These are phyloP conservation scores for Agroathelia rolfsii DNA, from an alignment of 1,284 basidiomycete species.

Conservation along the genomic window DNA sequence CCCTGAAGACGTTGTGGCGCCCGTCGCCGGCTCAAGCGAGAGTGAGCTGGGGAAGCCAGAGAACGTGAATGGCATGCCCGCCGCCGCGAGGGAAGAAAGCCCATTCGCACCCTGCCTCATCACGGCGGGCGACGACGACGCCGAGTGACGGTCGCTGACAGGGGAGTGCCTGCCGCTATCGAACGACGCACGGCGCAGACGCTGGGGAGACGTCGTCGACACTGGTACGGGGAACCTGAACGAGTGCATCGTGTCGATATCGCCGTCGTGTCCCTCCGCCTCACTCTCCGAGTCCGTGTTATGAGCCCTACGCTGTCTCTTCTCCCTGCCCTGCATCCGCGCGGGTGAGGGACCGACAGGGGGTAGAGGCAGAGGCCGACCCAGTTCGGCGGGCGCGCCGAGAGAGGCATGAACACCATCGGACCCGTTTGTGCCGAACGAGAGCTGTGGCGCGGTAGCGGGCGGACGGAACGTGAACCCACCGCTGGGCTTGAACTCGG, in stretches of 20 bases:
- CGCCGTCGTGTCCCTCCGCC: conserved; percentile 35
- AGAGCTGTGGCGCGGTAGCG: conserved; percentile 49
- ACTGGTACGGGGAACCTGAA: conserved; percentile 70
- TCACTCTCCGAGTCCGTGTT: conserved; percentile 9
- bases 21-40: conserved; percentile 15
- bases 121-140: conserved; percentile 24
- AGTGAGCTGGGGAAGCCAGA: conserved; percentile 17
- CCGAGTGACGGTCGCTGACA: conserved; percentile 21
- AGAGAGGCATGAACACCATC: too few relatives aligned
- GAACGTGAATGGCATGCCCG: conserved; percentile 29
- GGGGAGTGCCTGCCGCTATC: too few relatives aligned
- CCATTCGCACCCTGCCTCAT: conserved; percentile 5
- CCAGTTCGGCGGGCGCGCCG: conserved; percentile 13
- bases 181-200: too few relatives aligned
- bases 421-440: conserved; percentile 18
- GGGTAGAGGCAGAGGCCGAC: conserved; percentile 25
- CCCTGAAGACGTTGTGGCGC: conserved; percentile 17
- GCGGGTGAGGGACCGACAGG: conserved; percentile 17
- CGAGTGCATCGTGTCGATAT: conserved; percentile 46
- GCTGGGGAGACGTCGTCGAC: too few relatives aligned
- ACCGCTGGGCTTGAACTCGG: conserved; percentile 62
- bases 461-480: conserved; percentile 68
- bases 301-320: conserved; percentile 43
- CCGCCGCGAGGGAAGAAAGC: conserved; percentile 19
- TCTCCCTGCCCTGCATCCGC: conserved; percentile 64